A percentile compares a stretch with the other conserved stretches of the same genome.
Conservation (phyloP, 2,329 filamentous ascomycete species). For the Cordyceps cateniannulata region DNA sequence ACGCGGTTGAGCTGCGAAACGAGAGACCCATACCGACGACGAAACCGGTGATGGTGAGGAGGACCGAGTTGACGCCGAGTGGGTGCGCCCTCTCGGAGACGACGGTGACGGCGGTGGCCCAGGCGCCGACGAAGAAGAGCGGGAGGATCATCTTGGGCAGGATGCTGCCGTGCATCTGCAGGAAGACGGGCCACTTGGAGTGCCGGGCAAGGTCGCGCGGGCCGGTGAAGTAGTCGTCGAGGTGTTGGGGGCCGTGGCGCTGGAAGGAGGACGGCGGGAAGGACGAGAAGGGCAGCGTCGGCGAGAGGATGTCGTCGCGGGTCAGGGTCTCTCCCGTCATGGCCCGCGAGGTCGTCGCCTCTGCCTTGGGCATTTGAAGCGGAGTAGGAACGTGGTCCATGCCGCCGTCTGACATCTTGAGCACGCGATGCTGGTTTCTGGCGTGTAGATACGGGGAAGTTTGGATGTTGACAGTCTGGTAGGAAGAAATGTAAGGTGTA, state of each 20-base stretch:
- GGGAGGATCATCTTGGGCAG: conserved; percentile 69
- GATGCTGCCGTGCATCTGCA: conserved; percentile 71
- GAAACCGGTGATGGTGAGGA: conserved; percentile 70
- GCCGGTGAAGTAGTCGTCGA: conserved; percentile 58
- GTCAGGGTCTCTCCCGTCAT: conserved; percentile 5
- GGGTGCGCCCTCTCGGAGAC: conserved; percentile 40
- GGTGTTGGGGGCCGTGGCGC: conserved; percentile 33
- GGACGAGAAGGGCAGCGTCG: conserved; percentile 22
- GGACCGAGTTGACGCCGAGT: conserved; percentile 29
- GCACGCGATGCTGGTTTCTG: not conserved
- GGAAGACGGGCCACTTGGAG: conserved; percentile 69
- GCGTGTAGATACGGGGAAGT: not conserved
- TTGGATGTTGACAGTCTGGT: not conserved
- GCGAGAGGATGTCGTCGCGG: conserved; percentile 21
- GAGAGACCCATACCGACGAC: conserved; percentile 73
- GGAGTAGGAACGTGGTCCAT: not conserved
- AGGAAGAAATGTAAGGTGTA: too few species aligned
- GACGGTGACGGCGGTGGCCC: conserved; percentile 60
- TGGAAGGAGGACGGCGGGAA: conserved; percentile 24
- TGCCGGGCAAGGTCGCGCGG: conserved; percentile 66
- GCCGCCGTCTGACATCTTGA: conserved; percentile 3
- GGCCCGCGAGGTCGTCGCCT: not conserved
- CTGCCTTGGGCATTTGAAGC: not conserved
- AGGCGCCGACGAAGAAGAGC: conserved; percentile 52
- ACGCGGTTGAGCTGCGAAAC: conserved; percentile 70